Evolutionary conservation across 2,329 filamentous ascomycete species (phyloP), one percentile per base, ranked within the genome.

Genomic region (Verticillium longisporum): DNA sequence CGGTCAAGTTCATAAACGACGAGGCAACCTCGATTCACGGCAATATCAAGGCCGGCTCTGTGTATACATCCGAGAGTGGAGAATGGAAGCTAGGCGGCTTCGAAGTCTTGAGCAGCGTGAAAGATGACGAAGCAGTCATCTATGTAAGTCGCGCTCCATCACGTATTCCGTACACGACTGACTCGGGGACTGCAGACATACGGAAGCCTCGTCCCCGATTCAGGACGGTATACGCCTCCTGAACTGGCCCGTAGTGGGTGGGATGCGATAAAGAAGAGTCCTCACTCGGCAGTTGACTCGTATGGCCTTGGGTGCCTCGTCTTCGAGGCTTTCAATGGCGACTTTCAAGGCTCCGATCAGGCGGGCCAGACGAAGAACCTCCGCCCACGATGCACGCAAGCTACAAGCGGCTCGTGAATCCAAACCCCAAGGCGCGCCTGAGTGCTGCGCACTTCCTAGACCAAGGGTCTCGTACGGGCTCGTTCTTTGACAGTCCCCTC

Each of bases 21-120:
- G 95, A 99, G 66, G 95, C 93, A 3, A 83, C 89, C 2, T 97
- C 93, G 0, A 90, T 99, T 58, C 95, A 99, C 69, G 95, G 93
- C 57, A 91, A 86, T 68, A 80, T 99, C 59, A 88, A 91, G 64
- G 89, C 91, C 21, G 90, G 90, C 0, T 97, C 94, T 0, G 83
- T 99, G 65, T 99, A 93, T 74, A 95, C 91, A 4, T 92, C 92
- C 63, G 94, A 98, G 72, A 97, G 95, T 70, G 95, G 95, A 61
- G 95, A 99, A 76, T 99, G 95, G 95, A 98, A 96, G 71, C 79
- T 99, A 1, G 93, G 90, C 21, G 95, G 95, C 0, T 96, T 99
- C 67, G 95, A 99, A 67, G 84, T 97, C 5, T 75, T 98, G 62
- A 98, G 93, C 76, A 97, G 90, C 41, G 88, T 98, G 77, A 98